These are phyloP conservation scores for Leccinum uliginosum DNA, from an alignment of 768 basidiomycete species.

Conservation along the genomic window DNA sequence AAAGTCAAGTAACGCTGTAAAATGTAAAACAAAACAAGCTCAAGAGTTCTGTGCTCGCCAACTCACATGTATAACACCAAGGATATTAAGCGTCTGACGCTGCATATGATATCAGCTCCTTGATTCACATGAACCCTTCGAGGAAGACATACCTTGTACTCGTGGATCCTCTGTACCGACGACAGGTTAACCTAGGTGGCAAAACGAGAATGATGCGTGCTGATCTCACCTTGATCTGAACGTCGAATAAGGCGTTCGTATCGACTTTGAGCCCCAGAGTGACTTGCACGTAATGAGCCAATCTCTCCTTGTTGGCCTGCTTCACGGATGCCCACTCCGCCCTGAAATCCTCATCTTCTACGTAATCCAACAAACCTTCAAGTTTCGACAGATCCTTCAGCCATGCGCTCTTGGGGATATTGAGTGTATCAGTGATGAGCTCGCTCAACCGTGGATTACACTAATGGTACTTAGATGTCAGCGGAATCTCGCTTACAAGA, in stretches of 20 bases:
- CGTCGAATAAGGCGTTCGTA: slow-evolving; percentile 80
- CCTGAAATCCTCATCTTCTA: slow-evolving; percentile 72
- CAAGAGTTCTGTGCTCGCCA: background rate
- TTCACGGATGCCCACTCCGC: slow-evolving; percentile 82
- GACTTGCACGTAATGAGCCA: slow-evolving; percentile 70
- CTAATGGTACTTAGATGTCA: slow-evolving; percentile 26
- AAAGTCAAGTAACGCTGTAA: slow-evolving; percentile 71
- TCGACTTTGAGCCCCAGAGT: slow-evolving; percentile 70
- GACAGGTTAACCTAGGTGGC: background rate
- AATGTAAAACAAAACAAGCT: background rate
- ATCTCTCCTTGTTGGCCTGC: slow-evolving; percentile 84
- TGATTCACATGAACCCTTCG: background rate
- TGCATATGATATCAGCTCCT: slow-evolving; percentile 24
- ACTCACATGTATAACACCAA: slow-evolving; percentile 81
- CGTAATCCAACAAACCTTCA: slow-evolving; percentile 67
- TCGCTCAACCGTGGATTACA: slow-evolving; percentile 87
- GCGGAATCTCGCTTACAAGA: background rate
- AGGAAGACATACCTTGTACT: slow-evolving; percentile 65
- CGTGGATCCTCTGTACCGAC: slow-evolving; percentile 69
- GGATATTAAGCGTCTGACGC: slow-evolving; percentile 93
- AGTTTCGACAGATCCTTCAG: slow-evolving; percentile 79
- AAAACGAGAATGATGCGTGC: background rate
- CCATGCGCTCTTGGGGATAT: slow-evolving; percentile 73
- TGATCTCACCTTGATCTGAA: slow-evolving; percentile 72
- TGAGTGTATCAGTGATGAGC: slow-evolving; percentile 81